A percentile compares a stretch with the other conserved stretches of the same genome.
phyloP scores from a whole-genome alignment of 169 alveolate genomes.

The Plasmodium yoelii region DNA sequence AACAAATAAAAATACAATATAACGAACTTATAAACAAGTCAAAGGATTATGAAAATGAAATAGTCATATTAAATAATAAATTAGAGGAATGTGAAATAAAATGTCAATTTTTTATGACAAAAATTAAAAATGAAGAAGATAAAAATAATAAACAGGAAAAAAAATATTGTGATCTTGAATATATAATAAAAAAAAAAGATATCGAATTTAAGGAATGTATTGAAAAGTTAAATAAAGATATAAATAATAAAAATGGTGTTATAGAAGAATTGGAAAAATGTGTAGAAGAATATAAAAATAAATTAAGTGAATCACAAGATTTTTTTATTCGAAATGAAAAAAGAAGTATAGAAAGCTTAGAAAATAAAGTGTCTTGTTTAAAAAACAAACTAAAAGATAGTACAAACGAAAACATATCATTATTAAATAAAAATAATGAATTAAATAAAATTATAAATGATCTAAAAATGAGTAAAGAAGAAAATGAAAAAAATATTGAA shows the following conservation, averaged over 20 bases:
- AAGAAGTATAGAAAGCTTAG: slow-evolving; percentile 1
- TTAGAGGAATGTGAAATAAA: slow-evolving; percentile 6
- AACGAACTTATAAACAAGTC: neutral
- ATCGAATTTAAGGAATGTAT: slow-evolving; percentile 25
- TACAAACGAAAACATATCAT: neutral
- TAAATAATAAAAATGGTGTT: neutral
- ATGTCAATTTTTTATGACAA: neutral
- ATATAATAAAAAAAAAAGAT: slow-evolving; percentile 10
- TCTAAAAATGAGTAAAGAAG: slow-evolving; percentile 49
- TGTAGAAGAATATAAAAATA: slow-evolving; percentile 21
- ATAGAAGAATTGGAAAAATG: slow-evolving; percentile 12
- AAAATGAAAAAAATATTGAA: slow-evolving; percentile 50
- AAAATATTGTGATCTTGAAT: slow-evolving; percentile 5
- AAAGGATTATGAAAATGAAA: neutral
- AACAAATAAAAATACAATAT: slow-evolving; percentile 14
- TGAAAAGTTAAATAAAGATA: neutral
- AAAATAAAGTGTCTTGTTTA: slow-evolving; percentile 11
- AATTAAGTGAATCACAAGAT: slow-evolving; percentile 6
- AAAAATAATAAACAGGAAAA: slow-evolving; percentile 15
- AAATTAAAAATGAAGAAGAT: neutral
- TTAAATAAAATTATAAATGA: neutral
- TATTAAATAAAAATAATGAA: slow-evolving; percentile 26
- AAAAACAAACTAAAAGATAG: slow-evolving; percentile 15
- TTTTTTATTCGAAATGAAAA: slow-evolving; percentile 17
- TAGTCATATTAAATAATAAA: neutral